phyloP scores from a whole-genome alignment of 129 eudicot species.

The Sambucus nigra region DNA sequence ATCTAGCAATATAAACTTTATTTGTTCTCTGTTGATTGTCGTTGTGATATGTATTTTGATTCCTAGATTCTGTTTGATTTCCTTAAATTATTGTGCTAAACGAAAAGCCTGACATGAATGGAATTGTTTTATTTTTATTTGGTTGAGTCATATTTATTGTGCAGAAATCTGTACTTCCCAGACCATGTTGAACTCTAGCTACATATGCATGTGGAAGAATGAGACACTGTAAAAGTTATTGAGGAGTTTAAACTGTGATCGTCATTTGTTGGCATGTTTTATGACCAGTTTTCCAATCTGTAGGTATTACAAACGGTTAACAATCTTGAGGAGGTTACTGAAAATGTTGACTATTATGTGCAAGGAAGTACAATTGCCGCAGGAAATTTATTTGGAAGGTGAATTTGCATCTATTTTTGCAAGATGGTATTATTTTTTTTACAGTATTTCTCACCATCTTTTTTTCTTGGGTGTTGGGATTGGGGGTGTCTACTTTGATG shows the following conservation, averaged over 20 bases:
- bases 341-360: slow-evolving; percentile 83
- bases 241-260: background rate
- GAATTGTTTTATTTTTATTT: no score
- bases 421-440: background rate
- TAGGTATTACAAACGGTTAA: slow-evolving; percentile 87
- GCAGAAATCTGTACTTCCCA: no score
- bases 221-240: background rate
- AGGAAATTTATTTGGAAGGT: slow-evolving; percentile 96
- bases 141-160: no score
- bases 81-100: no score
- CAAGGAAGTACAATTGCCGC: slow-evolving; percentile 96
- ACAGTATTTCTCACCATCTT: background rate
- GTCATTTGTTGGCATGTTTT: background rate
- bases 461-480: background rate
- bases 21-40: no score
- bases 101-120: no score
- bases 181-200: background rate
- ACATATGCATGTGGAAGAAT: no score
- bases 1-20: no score
- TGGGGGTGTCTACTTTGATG: no score
- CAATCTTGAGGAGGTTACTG: slow-evolving; percentile 96
- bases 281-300: slow-evolving; percentile 3
- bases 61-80: no score
- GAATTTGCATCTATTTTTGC: slow-evolving; percentile 2
- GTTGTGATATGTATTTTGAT: no score